These are phyloP conservation scores for Debaryomyces udenii DNA, from an alignment of 1,139 yeast genomes.

Conservation along the genomic window DNA sequence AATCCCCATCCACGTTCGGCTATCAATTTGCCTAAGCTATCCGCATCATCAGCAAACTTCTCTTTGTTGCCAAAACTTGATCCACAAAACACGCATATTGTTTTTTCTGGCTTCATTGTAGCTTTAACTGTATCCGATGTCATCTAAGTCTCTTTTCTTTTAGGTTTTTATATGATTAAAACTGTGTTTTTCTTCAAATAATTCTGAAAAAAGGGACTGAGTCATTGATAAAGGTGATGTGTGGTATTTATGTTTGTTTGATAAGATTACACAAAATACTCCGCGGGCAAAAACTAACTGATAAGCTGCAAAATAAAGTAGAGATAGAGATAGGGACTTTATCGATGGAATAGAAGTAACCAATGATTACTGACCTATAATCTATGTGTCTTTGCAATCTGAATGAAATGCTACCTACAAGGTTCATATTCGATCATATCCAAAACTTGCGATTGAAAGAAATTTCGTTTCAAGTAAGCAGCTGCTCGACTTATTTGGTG, in stretches of 20 bases:
- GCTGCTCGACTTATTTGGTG: too few species aligned
- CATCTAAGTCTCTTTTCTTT: not conserved
- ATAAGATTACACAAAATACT: not conserved
- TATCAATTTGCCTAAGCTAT: slow-evolving; percentile 58
- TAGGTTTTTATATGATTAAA: not conserved
- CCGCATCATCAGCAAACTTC: slow-evolving; percentile 56
- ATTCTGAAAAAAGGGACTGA: not conserved
- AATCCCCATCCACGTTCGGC: slow-evolving; percentile 70
- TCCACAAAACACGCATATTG: slow-evolving; percentile 85
- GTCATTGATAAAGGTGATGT: not conserved
- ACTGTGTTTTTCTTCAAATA: slow-evolving; percentile 4
- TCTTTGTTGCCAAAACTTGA: slow-evolving; percentile 70
- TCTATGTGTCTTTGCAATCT: too few species aligned
- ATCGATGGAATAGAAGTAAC: not conserved
- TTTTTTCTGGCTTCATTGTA: slow-evolving; percentile 36
- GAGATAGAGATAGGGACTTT: not conserved
- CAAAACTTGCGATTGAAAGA: too few species aligned
- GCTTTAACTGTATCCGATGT: slow-evolving; percentile 23
- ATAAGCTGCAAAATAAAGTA: slow-evolving; percentile 8
- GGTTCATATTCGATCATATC: too few species aligned
- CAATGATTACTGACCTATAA: too few species aligned
- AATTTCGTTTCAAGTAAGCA: too few species aligned
- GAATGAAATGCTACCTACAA: too few species aligned
- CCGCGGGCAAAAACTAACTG: slow-evolving; percentile 2
- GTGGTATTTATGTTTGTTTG: slow-evolving; percentile 2